phyloP scores from a whole-genome alignment of 352 stramenopile species.

The Peronospora belbahrii region DNA sequence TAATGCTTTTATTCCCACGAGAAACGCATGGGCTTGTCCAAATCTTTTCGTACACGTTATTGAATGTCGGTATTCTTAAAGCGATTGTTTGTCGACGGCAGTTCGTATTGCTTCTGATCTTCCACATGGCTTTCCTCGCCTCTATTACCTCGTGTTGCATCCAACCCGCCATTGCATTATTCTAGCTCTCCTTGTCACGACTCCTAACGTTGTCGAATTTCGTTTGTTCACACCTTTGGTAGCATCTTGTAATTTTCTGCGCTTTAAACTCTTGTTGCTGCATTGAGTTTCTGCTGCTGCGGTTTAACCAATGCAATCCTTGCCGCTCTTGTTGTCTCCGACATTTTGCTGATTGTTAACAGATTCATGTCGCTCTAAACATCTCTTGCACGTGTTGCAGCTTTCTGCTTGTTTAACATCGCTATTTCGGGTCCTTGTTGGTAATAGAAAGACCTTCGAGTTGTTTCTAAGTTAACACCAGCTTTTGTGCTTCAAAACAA shows the following conservation, averaged over 20 bases:
- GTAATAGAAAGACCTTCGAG: constrained; percentile 29
- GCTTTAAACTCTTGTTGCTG: not conserved
- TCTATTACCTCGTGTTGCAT: not conserved
- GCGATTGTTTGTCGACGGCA: no score
- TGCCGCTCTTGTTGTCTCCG: not conserved
- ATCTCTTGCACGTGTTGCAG: not conserved
- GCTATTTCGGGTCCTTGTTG: not conserved
- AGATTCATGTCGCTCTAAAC: not conserved
- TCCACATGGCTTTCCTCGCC: not conserved
- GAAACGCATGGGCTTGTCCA: no score
- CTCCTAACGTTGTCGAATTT: not conserved
- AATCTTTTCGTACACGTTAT: no score
- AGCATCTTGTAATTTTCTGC: not conserved
- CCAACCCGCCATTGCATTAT: no score
- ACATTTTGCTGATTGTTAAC: not conserved
- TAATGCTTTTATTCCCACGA: no score
- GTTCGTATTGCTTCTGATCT: constrained; percentile 3
- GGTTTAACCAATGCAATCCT: not conserved
- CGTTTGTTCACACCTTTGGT: not conserved
- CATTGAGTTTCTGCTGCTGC: constrained; percentile 6
- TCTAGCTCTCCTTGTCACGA: not conserved
- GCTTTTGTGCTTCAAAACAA: constrained; percentile 2
- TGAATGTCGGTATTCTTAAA: no score
- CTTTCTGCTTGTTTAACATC: constrained; percentile 2
- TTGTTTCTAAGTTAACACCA: constrained; percentile 14